Conservation (phyloP, 2,329 filamentous ascomycete species). For the Calonectria hawksworthii region DNA sequence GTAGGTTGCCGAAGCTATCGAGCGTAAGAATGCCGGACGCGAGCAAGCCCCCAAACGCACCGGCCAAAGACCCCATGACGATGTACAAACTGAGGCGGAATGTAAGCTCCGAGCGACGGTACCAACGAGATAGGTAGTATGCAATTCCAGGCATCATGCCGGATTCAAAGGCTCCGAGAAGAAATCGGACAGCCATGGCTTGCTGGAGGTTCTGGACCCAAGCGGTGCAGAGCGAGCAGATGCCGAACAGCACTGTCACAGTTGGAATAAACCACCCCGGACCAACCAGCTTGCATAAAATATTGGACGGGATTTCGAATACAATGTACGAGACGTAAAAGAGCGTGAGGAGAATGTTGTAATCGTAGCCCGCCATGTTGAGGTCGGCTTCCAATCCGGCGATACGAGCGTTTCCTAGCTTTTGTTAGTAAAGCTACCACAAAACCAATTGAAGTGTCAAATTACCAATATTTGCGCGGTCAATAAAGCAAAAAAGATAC, state of each 20-base stretch:
- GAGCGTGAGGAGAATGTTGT: slow-evolving; percentile 70
- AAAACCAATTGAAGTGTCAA: background rate
- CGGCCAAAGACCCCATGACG: slow-evolving; percentile 73
- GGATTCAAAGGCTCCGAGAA: slow-evolving; percentile 72
- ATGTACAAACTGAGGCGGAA: slow-evolving; percentile 74
- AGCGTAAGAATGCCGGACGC: slow-evolving; percentile 72
- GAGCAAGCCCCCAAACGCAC: slow-evolving; percentile 75
- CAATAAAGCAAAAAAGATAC: slow-evolving; percentile 72
- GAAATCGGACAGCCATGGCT: slow-evolving; percentile 67
- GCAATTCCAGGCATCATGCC: slow-evolving; percentile 75
- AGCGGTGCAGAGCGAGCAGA: slow-evolving; percentile 68
- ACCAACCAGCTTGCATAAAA: slow-evolving; percentile 72
- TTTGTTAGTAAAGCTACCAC: background rate
- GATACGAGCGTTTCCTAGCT: slow-evolving; percentile 60
- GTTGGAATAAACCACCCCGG: slow-evolving; percentile 73
- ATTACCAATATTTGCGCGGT: slow-evolving; percentile 76
- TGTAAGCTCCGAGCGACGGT: slow-evolving; percentile 70
- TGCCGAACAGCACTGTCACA: slow-evolving; percentile 68
- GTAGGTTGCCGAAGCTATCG: slow-evolving; percentile 65
- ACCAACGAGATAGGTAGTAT: slow-evolving; percentile 75
- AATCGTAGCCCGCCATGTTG: slow-evolving; percentile 66
- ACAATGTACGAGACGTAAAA: slow-evolving; percentile 76
- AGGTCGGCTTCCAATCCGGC: slow-evolving; percentile 70
- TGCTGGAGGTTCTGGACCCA: slow-evolving; percentile 65
- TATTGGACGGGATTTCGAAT: slow-evolving; percentile 73